These are phyloP conservation scores for Pyrenophora teres DNA, from an alignment of 2,329 filamentous ascomycete genomes.

Conservation along the genomic window DNA sequence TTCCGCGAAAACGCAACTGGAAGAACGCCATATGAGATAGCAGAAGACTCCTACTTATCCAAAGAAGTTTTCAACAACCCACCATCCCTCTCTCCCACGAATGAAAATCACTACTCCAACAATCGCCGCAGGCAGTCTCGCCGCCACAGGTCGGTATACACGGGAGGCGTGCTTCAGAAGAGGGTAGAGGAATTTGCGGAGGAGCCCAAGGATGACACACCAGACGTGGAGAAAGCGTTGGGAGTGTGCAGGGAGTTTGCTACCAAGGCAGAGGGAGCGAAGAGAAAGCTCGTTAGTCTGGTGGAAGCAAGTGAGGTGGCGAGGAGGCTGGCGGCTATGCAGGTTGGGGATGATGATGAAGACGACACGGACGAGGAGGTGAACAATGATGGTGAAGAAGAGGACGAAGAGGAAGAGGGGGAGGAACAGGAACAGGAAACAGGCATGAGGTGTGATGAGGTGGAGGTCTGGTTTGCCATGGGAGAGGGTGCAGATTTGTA, in stretches of 20 bases:
- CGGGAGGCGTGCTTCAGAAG: neutral
- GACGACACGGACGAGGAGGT: too few species aligned
- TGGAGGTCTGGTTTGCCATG: neutral
- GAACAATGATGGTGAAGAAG: constrained; percentile 42
- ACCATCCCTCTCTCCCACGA: constrained; percentile 10
- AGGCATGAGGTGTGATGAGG: neutral
- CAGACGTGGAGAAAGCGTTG: constrained; percentile 38
- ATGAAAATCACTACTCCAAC: too few species aligned
- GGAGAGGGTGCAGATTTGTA: too few species aligned
- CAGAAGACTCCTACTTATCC: constrained; percentile 59
- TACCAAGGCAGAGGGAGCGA: constrained; percentile 36
- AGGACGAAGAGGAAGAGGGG: neutral
- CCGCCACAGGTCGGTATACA: neutral
- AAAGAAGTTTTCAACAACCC: constrained; percentile 31
- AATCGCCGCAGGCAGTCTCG: neutral
- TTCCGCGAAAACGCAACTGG: constrained; percentile 77
- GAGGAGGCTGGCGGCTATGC: constrained; percentile 59
- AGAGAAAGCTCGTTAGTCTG: constrained; percentile 61
- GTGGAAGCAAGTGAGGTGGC: constrained; percentile 67
- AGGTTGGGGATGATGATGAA: constrained; percentile 53
- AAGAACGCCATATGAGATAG: constrained; percentile 71
- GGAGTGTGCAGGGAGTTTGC: constrained; percentile 42
- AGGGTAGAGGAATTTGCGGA: constrained; percentile 26
- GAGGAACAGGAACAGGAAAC: constrained; percentile 45
- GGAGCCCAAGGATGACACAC: constrained; percentile 5